A percentile compares a stretch with the other conserved stretches of the same genome.
These are phyloP conservation scores for Geotrichum ghanense DNA, from an alignment of 805 yeast genomes.

Conservation along the genomic window DNA sequence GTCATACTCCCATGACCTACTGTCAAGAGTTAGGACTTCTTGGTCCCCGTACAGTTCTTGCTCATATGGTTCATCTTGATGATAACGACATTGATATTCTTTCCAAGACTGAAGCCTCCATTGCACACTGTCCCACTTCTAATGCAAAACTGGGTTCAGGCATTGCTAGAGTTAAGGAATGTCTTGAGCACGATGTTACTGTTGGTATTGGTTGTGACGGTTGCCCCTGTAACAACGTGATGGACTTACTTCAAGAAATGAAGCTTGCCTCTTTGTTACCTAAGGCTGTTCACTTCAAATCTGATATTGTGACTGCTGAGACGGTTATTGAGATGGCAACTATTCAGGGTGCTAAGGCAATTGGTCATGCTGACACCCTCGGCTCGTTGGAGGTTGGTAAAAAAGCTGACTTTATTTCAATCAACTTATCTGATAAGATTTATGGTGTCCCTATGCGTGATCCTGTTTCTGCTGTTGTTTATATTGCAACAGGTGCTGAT, in stretches of 20 bases:
- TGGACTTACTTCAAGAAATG: conserved; percentile 10
- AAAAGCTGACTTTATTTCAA: conserved; percentile 8
- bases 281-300: conserved; percentile 8
- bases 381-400: conserved; percentile 9
- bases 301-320: conserved; percentile 7
- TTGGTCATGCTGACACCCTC: conserved; percentile 7
- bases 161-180: conserved; percentile 3
- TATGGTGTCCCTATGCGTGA: conserved; percentile 8
- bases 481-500: conserved; percentile 13
- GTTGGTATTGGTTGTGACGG: conserved; percentile 8
- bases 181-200: conserved; percentile 1
- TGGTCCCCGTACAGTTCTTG: conserved; percentile 4
- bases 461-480: conserved; percentile 12
- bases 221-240: conserved; percentile 9
- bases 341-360: conserved; percentile 7
- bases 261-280: conserved; percentile 9
- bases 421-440: conserved; percentile 7
- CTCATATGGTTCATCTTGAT: conserved; percentile 5
- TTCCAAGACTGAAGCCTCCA: background rate
- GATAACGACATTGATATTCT: conserved; percentile 3
- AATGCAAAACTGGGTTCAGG: conserved; percentile 5
- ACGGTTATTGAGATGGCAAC: conserved; percentile 10
- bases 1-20: conserved; percentile 6
- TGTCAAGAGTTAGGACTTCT: conserved; percentile 5
- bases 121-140: conserved; percentile 4